These are phyloP conservation scores for Macrophomina pseudophaseolina DNA, from an alignment of 2,329 filamentous ascomycete genomes.

Conservation along the genomic window DNA sequence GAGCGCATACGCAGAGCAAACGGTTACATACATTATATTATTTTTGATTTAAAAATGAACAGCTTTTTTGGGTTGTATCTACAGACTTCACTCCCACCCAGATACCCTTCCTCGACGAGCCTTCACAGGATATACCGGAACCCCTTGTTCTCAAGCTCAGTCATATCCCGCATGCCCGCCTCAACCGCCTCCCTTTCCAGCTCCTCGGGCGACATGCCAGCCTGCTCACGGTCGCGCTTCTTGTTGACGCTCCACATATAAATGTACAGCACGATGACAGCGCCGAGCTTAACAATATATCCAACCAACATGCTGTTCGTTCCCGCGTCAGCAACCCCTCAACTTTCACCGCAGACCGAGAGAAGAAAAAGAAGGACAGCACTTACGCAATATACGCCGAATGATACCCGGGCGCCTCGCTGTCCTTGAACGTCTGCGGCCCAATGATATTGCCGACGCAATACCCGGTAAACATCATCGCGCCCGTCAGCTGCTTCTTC, in stretches of 20 bases:
- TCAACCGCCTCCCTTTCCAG: slow-evolving; percentile 59
- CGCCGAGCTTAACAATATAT: slow-evolving; percentile 58
- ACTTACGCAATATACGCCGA: slow-evolving; percentile 54
- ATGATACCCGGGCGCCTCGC: slow-evolving; percentile 56
- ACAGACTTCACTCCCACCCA: not conserved
- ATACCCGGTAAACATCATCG: slow-evolving; percentile 59
- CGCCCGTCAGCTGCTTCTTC: slow-evolving; percentile 60
- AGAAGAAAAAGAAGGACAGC: not conserved
- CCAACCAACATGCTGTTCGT: slow-evolving; percentile 60
- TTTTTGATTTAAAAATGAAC: no score
- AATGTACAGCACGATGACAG: slow-evolving; percentile 57
- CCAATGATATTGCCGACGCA: slow-evolving; percentile 62
- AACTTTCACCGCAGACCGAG: not conserved
- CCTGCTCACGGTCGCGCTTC: slow-evolving; percentile 56
- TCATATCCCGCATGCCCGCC: slow-evolving; percentile 61
- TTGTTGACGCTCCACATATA: slow-evolving; percentile 64
- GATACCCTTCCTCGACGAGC: no score
- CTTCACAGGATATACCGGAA: slow-evolving; percentile 58
- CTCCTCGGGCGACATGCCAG: slow-evolving; percentile 39
- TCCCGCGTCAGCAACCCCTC: not conserved
- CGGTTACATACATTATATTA: no score
- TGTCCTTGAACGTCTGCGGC: slow-evolving; percentile 58
- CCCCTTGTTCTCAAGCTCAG: slow-evolving; percentile 61
- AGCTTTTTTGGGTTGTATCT: no score
- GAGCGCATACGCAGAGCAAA: no score